A percentile compares a stretch with the other conserved stretches of the same genome.
Evolutionary conservation across 345 rosid species (phyloP).

Genomic region (Eucalyptus curtisii): DNA sequence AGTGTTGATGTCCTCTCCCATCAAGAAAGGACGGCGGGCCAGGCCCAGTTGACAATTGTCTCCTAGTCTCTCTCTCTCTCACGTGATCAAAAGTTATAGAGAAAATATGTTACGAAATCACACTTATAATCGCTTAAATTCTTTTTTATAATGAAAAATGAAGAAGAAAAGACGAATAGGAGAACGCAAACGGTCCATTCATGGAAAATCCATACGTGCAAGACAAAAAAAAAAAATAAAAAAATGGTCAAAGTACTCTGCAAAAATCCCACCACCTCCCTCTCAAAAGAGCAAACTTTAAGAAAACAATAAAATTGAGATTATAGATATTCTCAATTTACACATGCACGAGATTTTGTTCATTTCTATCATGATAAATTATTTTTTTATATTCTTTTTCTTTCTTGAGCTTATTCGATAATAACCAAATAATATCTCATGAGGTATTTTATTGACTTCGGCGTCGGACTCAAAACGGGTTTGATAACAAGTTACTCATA

Average conservation of each 20-base stretch:
- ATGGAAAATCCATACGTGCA: neutral
- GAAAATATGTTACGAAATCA: neutral
- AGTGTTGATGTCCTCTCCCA: neutral
- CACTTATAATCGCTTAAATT: neutral
- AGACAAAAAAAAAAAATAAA: neutral
- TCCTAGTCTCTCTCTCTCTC: neutral
- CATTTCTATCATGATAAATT: neutral
- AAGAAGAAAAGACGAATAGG: neutral
- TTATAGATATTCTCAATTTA: neutral
- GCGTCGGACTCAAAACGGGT: too few species aligned
- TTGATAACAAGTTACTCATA: neutral
- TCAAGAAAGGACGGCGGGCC: neutral
- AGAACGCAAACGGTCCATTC: neutral
- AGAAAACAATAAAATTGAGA: too few species aligned
- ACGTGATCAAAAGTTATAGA: neutral
- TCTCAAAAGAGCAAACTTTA: neutral
- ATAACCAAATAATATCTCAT: rapidly evolving
- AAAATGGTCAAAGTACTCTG: neutral
- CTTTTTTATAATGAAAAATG: neutral
- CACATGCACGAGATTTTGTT: rapidly evolving
- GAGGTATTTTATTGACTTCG: too few species aligned
- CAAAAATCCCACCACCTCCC: neutral
- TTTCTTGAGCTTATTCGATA: rapidly evolving
- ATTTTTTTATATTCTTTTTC: rapidly evolving
- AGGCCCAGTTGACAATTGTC: neutral